Evolutionary conservation across 192 early-diverging fungal genomes (phyloP), one percentile per base, ranked within the genome.

Genomic region (Rhizophagus prolifer): DNA sequence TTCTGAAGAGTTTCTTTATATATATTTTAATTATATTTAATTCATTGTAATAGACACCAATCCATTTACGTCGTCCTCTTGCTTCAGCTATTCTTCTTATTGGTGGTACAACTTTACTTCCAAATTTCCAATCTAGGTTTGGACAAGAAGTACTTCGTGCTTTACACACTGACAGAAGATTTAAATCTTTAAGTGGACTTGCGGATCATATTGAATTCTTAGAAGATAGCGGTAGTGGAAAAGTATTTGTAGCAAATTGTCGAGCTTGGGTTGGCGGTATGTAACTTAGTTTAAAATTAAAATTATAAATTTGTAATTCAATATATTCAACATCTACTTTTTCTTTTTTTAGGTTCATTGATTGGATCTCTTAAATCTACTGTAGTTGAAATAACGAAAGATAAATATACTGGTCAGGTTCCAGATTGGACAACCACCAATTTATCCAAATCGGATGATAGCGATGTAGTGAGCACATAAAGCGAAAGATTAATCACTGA

Each of bases 251-350:
- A 67, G 79, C 85, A 16, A 91, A 93, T 69, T 85, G 89, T n/a
- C 84, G 92, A 1, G 81, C 87, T 9, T 97, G 95, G 95, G 88
- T 94, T 75, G 95, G 95, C 19, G 90, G 86, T 81, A 77, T 60
- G 67, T 59, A 8, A 70, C 34, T 23, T n/a, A 67, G 23, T 34
- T 64, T 47, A 44, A 47, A 34, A n/a, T n/a, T n/a, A n/a, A n/a
- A 34, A 4, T 34, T 34, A 34, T 30, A 23, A 58, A 75, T 9
- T 26, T 70, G 60, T 72, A 38, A 44, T 76, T 30, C 10, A 47
- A 26, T 1, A 3, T 13, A 12, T 38, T 25, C 12, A 67, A 47
- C 10, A 67, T 67, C 58, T 66, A 12, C 28, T 58, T 6, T 46
- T 41, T 38, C 7, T 38, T 38, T 38, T 38, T 44, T 38, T 36